These are phyloP conservation scores for Ceratocystis colombiana DNA, from an alignment of 2,329 filamentous ascomycete genomes.

Conservation along the genomic window DNA sequence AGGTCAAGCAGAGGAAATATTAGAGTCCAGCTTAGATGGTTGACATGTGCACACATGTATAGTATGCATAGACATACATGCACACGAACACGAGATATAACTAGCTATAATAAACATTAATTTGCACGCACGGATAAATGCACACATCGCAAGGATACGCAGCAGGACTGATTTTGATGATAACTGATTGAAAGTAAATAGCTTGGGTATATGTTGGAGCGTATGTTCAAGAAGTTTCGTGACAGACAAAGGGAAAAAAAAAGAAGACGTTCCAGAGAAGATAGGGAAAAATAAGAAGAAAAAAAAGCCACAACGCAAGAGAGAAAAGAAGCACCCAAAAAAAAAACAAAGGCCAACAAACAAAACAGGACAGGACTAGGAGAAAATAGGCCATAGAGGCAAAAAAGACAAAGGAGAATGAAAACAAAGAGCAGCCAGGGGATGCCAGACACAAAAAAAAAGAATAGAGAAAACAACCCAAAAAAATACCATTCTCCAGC, in stretches of 20 bases:
- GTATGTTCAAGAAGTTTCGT: constrained; percentile 14
- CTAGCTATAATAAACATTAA: background rate
- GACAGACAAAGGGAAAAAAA: constrained; percentile 27
- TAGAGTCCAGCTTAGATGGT: background rate
- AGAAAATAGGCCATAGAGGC: constrained; percentile 6
- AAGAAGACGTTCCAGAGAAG: background rate
- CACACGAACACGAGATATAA: background rate
- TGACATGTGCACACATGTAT: background rate
- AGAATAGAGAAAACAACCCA: background rate
- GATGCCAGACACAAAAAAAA: constrained; percentile 16
- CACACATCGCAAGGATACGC: background rate
- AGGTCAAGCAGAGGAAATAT: background rate
- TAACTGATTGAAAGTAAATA: constrained; percentile 19
- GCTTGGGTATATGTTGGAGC: constrained; percentile 14
- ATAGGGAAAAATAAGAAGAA: constrained; percentile 26
- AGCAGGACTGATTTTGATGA: constrained; percentile 20
- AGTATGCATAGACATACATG: background rate
- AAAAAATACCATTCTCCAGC: constrained; percentile 12
- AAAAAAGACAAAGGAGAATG: background rate
- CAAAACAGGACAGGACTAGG: background rate
- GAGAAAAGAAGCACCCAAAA: background rate
- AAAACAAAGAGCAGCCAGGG: background rate
- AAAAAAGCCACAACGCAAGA: constrained; percentile 26
- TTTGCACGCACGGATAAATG: background rate
- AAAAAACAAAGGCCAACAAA: constrained; percentile 1